Evolutionary conservation across 805 yeast genomes (phyloP).

Genomic region (Lipomyces kockii): DNA sequence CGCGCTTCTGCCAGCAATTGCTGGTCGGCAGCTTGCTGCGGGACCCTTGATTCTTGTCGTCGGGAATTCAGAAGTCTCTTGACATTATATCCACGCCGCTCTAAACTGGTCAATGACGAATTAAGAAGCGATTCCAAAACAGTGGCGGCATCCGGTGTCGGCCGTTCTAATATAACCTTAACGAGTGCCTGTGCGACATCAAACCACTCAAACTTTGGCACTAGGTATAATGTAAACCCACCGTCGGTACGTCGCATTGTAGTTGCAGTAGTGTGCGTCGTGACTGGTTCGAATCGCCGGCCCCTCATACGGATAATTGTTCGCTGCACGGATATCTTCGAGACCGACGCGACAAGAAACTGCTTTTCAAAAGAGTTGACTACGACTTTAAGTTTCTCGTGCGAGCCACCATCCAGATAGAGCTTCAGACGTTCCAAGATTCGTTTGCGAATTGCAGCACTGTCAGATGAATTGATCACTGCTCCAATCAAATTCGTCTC

Average conservation of each 20-base stretch:
- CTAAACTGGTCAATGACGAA: slow-evolving; percentile 42
- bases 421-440: slow-evolving; percentile 45
- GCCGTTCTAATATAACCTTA: slow-evolving; percentile 40
- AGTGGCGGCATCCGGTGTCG: slow-evolving; percentile 48
- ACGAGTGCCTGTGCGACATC: slow-evolving; percentile 46
- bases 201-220: slow-evolving; percentile 45
- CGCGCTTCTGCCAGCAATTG: slow-evolving; percentile 27
- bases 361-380: slow-evolving; percentile 27
- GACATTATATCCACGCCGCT: slow-evolving; percentile 49
- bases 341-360: slow-evolving; percentile 39
- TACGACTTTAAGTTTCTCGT: slow-evolving; percentile 11
- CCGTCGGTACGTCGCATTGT: slow-evolving; percentile 23
- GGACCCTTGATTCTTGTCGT: slow-evolving; percentile 35
- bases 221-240: slow-evolving; percentile 36
- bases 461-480: slow-evolving; percentile 24
- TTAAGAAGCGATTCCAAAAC: slow-evolving; percentile 47
- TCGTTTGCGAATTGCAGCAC: slow-evolving; percentile 32
- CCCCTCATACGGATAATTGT: slow-evolving; percentile 20
- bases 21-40: slow-evolving; percentile 17
- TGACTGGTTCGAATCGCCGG: slow-evolving; percentile 25
- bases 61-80: slow-evolving; percentile 42
- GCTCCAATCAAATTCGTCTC: slow-evolving; percentile 42
- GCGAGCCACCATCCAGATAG: slow-evolving; percentile 35
- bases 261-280: slow-evolving; percentile 38
- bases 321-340: slow-evolving; percentile 39